phyloP scores from a whole-genome alignment of 768 basidiomycete genomes.

The Tricholomella constricta region DNA sequence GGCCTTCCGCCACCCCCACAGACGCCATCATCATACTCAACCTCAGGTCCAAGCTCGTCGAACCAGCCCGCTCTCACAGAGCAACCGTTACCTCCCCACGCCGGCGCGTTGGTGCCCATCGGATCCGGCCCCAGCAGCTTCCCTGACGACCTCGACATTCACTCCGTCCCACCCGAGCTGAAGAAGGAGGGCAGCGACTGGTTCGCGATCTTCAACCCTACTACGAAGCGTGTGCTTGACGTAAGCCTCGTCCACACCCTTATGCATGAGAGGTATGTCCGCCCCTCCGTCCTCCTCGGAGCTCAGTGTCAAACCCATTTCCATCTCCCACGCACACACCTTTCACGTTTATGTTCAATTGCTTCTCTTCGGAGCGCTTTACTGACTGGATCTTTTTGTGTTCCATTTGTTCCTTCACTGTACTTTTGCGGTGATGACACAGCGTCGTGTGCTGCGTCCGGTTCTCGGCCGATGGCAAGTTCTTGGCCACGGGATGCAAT shows the following conservation, averaged over 20 bases:
- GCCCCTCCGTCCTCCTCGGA: not conserved
- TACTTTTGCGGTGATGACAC: conserved; percentile 1
- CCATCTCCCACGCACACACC: not conserved
- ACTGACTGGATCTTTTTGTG: not conserved
- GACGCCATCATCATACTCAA: conserved; percentile 13
- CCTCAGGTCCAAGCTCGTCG: conserved; percentile 12
- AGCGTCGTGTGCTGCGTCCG: conserved; percentile 84
- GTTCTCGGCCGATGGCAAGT: conserved; percentile 93
- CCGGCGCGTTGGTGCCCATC: conserved; percentile 20
- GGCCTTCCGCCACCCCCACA: conserved; percentile 22
- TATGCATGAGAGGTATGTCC: conserved; percentile 84
- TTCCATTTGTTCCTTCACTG: not conserved
- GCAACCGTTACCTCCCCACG: conserved; percentile 10
- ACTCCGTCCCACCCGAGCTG: conserved; percentile 48
- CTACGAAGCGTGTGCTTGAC: conserved; percentile 76
- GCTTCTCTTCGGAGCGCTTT: not conserved
- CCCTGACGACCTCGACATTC: conserved; percentile 46
- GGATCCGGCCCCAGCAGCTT: conserved; percentile 32
- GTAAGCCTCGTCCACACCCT: conserved; percentile 82
- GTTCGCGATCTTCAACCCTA: conserved; percentile 87
- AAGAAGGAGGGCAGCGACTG: conserved; percentile 83
- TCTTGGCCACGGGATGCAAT: conserved; percentile 94
- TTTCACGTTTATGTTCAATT: too few relatives aligned
- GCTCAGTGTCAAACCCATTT: too few relatives aligned
- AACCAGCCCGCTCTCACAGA: conserved; percentile 13